These are phyloP conservation scores for Nidula niveotomentosa DNA, from an alignment of 1,284 basidiomycete species.

Conservation along the genomic window DNA sequence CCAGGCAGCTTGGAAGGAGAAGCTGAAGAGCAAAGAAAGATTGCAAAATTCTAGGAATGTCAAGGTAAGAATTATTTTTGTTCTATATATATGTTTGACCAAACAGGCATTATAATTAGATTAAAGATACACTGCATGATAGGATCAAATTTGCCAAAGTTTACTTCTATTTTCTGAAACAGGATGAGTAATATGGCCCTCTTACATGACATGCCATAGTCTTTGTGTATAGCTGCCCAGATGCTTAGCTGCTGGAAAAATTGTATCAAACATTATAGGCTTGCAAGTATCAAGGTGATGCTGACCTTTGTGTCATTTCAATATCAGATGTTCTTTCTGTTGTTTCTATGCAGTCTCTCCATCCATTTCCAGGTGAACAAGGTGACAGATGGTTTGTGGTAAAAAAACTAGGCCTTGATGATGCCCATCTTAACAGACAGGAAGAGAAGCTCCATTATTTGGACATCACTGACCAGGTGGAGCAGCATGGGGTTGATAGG, in stretches of 20 bases:
- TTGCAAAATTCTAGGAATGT: conserved; percentile 5
- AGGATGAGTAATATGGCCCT: background rate
- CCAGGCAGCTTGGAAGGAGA: conserved; percentile 8
- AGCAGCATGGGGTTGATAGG: too few species aligned
- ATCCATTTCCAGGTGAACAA: background rate
- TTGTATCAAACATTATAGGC: conserved; percentile 2
- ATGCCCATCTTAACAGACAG: too few species aligned
- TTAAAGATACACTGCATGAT: background rate
- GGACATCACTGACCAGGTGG: too few species aligned
- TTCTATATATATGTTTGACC: background rate
- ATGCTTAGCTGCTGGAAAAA: background rate
- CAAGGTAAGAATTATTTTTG: conserved; percentile 13
- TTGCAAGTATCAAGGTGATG: conserved; percentile 1
- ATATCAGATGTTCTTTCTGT: background rate
- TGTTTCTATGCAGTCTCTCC: too few species aligned
- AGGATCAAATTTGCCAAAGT: too few species aligned
- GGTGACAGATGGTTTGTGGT: background rate
- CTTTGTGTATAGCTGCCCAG: background rate
- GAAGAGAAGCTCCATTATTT: too few species aligned
- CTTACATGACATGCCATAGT: background rate
- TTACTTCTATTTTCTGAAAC: background rate
- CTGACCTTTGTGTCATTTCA: background rate
- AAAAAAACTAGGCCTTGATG: background rate
- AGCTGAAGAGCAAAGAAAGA: background rate
- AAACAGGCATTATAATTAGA: background rate